Conservation (phyloP, 2,329 filamentous ascomycete species). For the Gnomoniopsis sp. region DNA sequence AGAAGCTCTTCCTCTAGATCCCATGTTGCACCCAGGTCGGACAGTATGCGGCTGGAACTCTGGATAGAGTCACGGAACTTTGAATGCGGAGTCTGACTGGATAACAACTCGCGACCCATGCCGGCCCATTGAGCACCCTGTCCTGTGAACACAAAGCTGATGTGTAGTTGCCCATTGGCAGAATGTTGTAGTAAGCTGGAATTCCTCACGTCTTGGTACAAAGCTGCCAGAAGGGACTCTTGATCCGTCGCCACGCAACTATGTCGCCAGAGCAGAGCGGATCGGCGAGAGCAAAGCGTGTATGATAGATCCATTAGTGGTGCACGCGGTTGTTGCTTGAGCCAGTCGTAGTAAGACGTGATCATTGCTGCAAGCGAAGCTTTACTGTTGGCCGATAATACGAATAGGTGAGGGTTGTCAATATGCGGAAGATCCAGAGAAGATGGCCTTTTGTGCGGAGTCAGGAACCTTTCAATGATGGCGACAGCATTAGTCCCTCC, state of each 20-base stretch:
- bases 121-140: slow-evolving; percentile 3
- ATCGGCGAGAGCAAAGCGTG: slow-evolving; percentile 18
- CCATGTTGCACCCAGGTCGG: not conserved
- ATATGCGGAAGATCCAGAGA: too few relatives aligned
- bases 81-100: not conserved
- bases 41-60: not conserved
- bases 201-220: not conserved
- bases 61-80: not conserved
- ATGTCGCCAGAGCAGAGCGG: slow-evolving; percentile 14
- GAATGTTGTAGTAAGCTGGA: too few relatives aligned
- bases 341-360: not conserved
- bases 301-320: slow-evolving; percentile 19
- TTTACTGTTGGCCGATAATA: not conserved
- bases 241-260: slow-evolving; percentile 10
- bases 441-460: not conserved
- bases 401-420: not conserved
- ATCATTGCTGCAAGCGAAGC: not conserved
- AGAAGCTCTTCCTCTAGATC: slow-evolving; percentile 1
- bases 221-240: not conserved
- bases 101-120: not conserved
- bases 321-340: too few relatives aligned
- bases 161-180: not conserved
- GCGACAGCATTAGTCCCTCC: not conserved
- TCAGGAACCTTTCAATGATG: not conserved
- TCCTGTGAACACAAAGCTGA: slow-evolving; percentile 9